Conservation (phyloP, 2,329 filamentous ascomycete genomes). For the Immersiporthe knoxdaviesiana region DNA sequence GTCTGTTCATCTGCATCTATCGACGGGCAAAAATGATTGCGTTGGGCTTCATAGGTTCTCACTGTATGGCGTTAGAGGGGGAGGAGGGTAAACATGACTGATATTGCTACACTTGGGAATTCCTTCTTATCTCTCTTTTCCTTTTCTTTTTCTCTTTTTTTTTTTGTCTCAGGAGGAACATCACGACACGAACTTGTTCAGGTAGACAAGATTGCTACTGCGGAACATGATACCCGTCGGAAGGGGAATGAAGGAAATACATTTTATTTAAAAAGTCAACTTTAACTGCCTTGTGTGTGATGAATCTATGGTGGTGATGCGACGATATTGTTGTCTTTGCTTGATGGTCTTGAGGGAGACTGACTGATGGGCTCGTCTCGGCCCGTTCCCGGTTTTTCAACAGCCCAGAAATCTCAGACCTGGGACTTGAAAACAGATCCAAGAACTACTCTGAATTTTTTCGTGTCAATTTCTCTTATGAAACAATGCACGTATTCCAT, state of each 20-base stretch:
- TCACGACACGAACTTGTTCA: conserved; percentile 18
- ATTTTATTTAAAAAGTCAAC: not conserved
- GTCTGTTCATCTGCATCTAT: conserved; percentile 10
- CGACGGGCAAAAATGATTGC: not conserved
- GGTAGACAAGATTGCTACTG: conserved; percentile 19
- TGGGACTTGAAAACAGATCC: not conserved
- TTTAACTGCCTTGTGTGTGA: not conserved
- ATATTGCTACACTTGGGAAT: not conserved
- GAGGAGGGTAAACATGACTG: conserved; percentile 7
- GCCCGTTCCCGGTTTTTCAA: conserved; percentile 3
- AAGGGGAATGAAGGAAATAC: conserved; percentile 13
- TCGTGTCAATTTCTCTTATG: not conserved
- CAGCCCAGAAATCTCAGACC: not conserved
- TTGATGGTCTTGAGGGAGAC: too few relatives aligned
- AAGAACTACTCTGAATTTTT: not conserved
- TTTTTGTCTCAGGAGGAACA: not conserved
- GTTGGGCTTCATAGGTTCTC: conserved; percentile 6
- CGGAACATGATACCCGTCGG: conserved; percentile 27
- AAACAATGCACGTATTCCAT: not conserved
- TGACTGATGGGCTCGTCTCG: not conserved
- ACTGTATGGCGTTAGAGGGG: conserved; percentile 27
- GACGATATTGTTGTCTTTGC: not conserved
- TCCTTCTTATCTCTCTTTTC: not conserved
- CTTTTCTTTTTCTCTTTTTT: not conserved
- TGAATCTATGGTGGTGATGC: not conserved